phyloP scores from a whole-genome alignment of 768 basidiomycete species.

The Kwoniella bestiolae region DNA sequence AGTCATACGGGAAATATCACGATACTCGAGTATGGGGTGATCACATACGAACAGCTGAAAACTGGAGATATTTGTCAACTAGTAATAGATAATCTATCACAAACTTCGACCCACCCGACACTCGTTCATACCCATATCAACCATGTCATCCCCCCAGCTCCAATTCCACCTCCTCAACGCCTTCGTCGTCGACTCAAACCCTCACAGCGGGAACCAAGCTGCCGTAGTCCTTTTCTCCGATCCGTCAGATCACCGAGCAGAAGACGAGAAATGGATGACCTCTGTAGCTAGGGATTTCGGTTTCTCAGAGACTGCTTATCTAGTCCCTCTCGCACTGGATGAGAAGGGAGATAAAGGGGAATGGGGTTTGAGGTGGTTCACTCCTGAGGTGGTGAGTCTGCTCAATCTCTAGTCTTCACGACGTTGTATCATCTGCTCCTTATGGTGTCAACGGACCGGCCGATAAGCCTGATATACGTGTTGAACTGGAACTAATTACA shows the following conservation, averaged over 20 bases:
- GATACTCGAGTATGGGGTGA: too few relatives aligned
- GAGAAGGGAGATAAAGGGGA: conserved; percentile 11
- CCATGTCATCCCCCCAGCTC: background rate
- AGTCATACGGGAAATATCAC: too few relatives aligned
- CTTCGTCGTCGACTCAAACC: conserved; percentile 24
- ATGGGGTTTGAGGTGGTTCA: conserved; percentile 43
- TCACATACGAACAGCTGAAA: too few relatives aligned
- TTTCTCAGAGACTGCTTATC: conserved; percentile 42
- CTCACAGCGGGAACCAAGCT: conserved; percentile 41
- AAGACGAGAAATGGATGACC: conserved; percentile 29
- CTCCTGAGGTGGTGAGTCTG: conserved; percentile 27
- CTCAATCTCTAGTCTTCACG: background rate
- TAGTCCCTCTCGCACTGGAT: conserved; percentile 17
- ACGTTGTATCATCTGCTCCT: background rate
- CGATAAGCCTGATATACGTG: too few relatives aligned
- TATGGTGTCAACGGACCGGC: too few relatives aligned
- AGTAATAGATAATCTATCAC: too few relatives aligned
- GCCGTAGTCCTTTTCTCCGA: conserved; percentile 34
- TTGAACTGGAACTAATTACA: background rate
- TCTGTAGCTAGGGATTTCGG: conserved; percentile 35
- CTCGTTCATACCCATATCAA: background rate
- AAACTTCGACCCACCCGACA: background rate
- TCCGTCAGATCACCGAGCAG: conserved; percentile 1
- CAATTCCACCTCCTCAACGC: conserved; percentile 44
- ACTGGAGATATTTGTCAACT: too few relatives aligned